Base-by-base conservation (phyloP, 2,329 filamentous ascomycete genomes). In the Basipetospora chlamydospora region DNA sequence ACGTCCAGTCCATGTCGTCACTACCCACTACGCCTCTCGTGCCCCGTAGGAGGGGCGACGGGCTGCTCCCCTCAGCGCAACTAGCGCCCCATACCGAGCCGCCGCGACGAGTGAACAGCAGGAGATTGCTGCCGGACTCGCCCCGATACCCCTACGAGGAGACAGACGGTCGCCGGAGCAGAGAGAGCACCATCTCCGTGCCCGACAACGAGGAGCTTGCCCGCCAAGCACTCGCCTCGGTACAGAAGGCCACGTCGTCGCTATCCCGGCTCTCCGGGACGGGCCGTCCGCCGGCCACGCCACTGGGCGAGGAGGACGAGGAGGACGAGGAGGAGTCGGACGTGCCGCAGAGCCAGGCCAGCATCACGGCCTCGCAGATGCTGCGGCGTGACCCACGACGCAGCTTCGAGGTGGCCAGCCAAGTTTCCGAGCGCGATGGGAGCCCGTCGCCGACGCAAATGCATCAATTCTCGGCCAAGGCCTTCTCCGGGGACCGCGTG, bases 141-240 rank as follows among this genome's bases (percentile, higher is more conserved):
- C 63, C 66, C 2, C 53, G 45, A 6, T 45, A 47, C 46, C 46
- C 42, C 26, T 43, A 44, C 15, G 49, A 49, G 7, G 53, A 57
- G 11, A 52, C 51, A 34, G 49, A 52, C 25, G 59, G 62, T 15
- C 61, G 61, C 26, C 72, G 73, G 36, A 86, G 84, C 54, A 75
- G 83, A 41, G 85, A 92, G 54, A 88, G 82, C 59, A 92, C 84
- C 2, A 86, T 90, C 33, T 90, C 84, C 1, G 78, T 39, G 13
- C 39, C 41, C 3, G 42, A 44, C 23, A 70, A 67, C 35, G 72
- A 67, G 46, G 69, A 73, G 46, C 57, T 73, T 17, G 67, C 66
- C 1, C 61, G 69, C 4, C 65, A 70, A 40, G 68, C 68, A 1
- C 47, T 73, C 11, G 59, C 67, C 42, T 66, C 63, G 0, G 66